Percentiles rank a stretch among this genome's conserved stretches.
Evolutionary conservation across 129 eudicot species (phyloP).

Genomic region (Tagetes erecta): DNA sequence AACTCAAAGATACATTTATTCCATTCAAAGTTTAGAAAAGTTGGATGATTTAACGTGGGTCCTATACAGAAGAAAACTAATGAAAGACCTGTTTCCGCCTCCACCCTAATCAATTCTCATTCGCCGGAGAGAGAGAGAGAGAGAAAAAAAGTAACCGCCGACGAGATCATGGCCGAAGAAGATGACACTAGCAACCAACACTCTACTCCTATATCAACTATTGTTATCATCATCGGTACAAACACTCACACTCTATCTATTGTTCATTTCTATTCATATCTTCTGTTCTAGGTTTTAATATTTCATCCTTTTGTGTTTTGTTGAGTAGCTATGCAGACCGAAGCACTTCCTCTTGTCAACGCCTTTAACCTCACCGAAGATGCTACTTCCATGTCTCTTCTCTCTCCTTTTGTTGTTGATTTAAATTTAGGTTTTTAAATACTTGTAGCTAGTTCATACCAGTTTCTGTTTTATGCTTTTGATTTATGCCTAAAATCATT

Average conservation of each 20-base stretch:
- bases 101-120: background rate
- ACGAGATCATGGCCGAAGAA: constrained; percentile 18
- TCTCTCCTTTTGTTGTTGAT: background rate
- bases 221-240: constrained; percentile 70
- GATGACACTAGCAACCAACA: constrained; percentile 20
- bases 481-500: background rate
- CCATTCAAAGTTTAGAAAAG: background rate
- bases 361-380: constrained; percentile 73
- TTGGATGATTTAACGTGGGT: background rate
- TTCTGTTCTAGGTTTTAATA: background rate
- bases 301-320: background rate
- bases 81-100: constrained; percentile 18
- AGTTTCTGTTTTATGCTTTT: background rate
- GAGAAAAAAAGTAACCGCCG: constrained; percentile 22
- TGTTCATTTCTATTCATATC: background rate
- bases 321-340: constrained; percentile 87
- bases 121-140: background rate
- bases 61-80: background rate
- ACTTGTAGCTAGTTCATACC: no score
- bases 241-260: background rate
- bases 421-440: no score
- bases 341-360: constrained; percentile 78
- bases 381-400: constrained; percentile 50
- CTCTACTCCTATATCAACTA: constrained; percentile 46
- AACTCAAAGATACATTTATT: no score